phyloP scores from a whole-genome alignment of 2,329 filamentous ascomycete genomes.

The Trichoderma sp. region DNA sequence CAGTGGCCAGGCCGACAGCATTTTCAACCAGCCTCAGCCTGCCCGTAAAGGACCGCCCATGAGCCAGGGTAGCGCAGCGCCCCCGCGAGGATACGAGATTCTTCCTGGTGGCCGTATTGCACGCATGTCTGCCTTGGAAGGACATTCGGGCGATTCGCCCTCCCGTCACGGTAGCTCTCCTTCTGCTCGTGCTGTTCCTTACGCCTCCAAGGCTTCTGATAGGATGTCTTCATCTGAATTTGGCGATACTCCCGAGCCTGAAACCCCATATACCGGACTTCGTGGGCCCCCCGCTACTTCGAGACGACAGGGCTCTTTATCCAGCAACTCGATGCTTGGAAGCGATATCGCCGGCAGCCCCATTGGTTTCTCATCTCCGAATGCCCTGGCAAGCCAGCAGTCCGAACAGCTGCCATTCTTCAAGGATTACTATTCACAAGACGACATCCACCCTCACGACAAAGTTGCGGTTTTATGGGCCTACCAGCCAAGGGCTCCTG shows the following conservation, averaged over 20 bases:
- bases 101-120: constrained; percentile 87
- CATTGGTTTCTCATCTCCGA: constrained; percentile 79
- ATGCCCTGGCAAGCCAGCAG: constrained; percentile 80
- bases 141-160: constrained; percentile 64
- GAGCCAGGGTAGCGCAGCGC: constrained; percentile 39
- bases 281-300: constrained; percentile 59
- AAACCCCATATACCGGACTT: constrained; percentile 57
- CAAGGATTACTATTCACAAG: constrained; percentile 98
- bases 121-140: constrained; percentile 92
- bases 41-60: constrained; percentile 53
- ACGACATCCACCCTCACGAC: constrained; percentile 91
- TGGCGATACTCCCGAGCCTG: constrained; percentile 70
- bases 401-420: constrained; percentile 96
- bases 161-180: constrained; percentile 51
- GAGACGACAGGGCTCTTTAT: constrained; percentile 84
- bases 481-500: constrained; percentile 88
- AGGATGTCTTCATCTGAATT: constrained; percentile 70
- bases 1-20: constrained; percentile 62
- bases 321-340: constrained; percentile 76
- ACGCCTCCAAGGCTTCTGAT: constrained; percentile 50
- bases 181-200: constrained; percentile 47
- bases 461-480: constrained; percentile 93
- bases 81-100: constrained; percentile 66
- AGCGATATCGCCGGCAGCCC: constrained; percentile 70
- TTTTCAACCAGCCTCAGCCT: constrained; percentile 89